Base-by-base conservation (phyloP, 805 yeast species). In the Isabelozyma rhagii region DNA sequence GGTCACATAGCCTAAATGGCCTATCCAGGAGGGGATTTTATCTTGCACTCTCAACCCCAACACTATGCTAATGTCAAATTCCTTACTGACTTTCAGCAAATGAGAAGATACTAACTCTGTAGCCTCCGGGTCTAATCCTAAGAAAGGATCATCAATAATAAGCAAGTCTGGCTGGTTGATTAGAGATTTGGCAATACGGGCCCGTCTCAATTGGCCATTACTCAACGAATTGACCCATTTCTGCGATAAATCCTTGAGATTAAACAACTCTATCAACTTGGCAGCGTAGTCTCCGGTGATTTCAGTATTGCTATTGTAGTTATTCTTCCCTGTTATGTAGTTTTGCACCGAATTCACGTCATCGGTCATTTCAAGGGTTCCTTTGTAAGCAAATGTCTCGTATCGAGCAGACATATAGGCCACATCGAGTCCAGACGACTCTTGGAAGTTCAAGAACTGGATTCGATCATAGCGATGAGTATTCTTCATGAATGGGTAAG, bases 151-250 rank as follows among this genome's bases (percentile, higher is more conserved):
- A 64, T 94, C 98, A 15, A 93, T 76, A 4, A 93, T 63, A 47
- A 91, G 68, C 29, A 91, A 55, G 42, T 74, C 71, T 0, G 97
- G 96, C 34, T 79, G 70, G 43, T 74, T 72, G 48, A 89, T 75
- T 41, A 94, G 58, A 0, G 91, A 83, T 52, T 80, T 78, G 0
- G 97, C 98, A 27, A 94, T 69, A 52, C 97, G 77, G 0, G 97
- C 96, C 46, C 99, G 75, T 57, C 99, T 77, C 64, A 88, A 83
- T 66, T 94, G 99, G 0, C 99, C 99, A 65, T 94, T 94, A 64
- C 96, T 88, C 42, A 94, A 71, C 0, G 93, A 88, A 64, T 89
- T 89, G 34, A 88, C 81, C 90, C 96, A 93, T 51, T 89, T 80
- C 48, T 82, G 76, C 47, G 81, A 74, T 44, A 91, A 65, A 0